Base-by-base conservation (phyloP, 257 asterid genomes). In the Nicotiana knightiana region DNA sequence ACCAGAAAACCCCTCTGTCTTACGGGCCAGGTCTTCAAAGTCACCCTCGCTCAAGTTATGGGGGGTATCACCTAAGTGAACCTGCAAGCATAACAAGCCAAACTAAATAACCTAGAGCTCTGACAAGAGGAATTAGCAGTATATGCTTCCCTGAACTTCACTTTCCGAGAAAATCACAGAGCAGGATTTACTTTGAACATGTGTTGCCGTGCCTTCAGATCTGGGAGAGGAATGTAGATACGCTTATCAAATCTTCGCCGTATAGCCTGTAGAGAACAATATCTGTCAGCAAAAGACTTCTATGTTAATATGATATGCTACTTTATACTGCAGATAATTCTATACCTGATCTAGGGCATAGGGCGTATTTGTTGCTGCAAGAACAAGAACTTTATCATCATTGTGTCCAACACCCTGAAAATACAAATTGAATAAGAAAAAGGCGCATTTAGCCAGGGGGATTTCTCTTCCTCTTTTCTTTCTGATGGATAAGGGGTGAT, bases 281-380 rank as follows among this genome's bases (percentile, higher is more conserved):
- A 32, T 68, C 57, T 4, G 0, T 68, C 77, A 68, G 57, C n/a
- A 68, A n/a, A 39, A n/a, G 24, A 68, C 24, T 68, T 10, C 77
- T 4, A 68, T 30, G 33, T 30, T 30, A 30, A 30, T 30, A 30
- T 18, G 18, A 39, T 2, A 5, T 12, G 46, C 77, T 37, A 68
- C 2, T 32, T 64, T 10, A 4, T 16, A 7, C 28, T 32, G 67
- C 11, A 53, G 39, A 79, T 28, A 37, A 73, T n/a, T 53, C 51
- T 33, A 86, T 87, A 96, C 99, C 98, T 94, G 98, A 87, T 96
- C 99, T 77, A 94, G 93, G 81, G 99, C 92, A 85, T 96, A 94
- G 21, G 99, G 99, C 81, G 99, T 96, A 88, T 94, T 96, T 15
- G 99, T 96, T 18, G 99, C 99, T 59, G 99, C 99, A 87, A 96